Evolutionary conservation across 192 early-diverging fungal genomes (phyloP).

Genomic region (Jimgerdemannia lactiflua): DNA sequence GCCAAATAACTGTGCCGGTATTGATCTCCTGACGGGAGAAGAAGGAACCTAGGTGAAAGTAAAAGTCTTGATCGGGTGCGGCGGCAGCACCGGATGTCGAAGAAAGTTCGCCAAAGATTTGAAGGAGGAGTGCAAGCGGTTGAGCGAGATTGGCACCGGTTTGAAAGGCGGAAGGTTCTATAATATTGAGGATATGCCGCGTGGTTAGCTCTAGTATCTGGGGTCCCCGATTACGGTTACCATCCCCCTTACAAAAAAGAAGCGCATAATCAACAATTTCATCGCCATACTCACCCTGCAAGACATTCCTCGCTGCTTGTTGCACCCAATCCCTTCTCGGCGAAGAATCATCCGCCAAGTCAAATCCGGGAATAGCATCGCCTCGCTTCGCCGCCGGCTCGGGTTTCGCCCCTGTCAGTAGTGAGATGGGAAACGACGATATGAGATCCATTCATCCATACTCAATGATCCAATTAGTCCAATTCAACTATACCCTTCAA

Average conservation of each 20-base stretch:
- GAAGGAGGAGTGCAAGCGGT: constrained; percentile 52
- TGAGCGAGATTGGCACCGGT: constrained; percentile 33
- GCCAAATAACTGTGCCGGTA: constrained; percentile 65
- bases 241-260: too few species aligned
- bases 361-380: background rate
- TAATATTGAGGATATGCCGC: background rate
- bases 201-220: too few species aligned
- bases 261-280: too few species aligned
- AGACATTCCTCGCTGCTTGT: background rate
- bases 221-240: too few species aligned
- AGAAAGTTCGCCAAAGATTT: constrained; percentile 64
- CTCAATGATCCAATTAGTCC: background rate
- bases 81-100: constrained; percentile 21
- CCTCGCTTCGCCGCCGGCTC: background rate
- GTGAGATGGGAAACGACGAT: background rate
- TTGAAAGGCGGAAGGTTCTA: background rate
- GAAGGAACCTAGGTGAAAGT: constrained; percentile 52
- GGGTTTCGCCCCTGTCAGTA: background rate
- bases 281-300: background rate
- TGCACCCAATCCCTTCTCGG: background rate
- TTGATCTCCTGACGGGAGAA: constrained; percentile 61
- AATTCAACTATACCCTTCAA: background rate
- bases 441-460: background rate
- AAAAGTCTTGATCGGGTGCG: constrained; percentile 45
- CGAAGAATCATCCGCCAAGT: background rate